phyloP scores from a whole-genome alignment of 495 filamentous ascomycete species.

The Amniculicola lignicola region DNA sequence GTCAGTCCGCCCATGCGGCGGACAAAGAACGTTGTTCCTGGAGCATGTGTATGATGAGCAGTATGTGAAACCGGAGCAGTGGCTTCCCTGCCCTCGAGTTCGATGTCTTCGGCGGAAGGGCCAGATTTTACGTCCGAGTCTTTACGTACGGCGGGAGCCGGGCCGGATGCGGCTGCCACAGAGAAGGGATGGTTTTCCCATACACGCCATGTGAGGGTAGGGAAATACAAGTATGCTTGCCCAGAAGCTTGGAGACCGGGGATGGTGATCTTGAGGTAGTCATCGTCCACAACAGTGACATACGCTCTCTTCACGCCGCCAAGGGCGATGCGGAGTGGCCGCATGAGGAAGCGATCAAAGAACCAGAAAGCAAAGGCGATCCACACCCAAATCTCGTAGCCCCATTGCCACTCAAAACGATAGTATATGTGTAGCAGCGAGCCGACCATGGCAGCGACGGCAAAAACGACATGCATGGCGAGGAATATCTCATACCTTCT shows the following conservation, averaged over 20 bases:
- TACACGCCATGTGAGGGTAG: conserved; percentile 39
- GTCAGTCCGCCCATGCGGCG: background rate
- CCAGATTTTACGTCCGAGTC: background rate
- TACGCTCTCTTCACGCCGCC: conserved; percentile 36
- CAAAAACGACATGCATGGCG: conserved; percentile 42
- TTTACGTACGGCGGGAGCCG: background rate
- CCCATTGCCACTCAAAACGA: conserved; percentile 33
- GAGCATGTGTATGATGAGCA: background rate
- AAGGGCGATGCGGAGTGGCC: conserved; percentile 27
- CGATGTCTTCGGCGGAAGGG: background rate
- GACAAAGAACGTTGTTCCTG: background rate
- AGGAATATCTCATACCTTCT: conserved; percentile 47
- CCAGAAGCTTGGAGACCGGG: conserved; percentile 30
- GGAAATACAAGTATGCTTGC: conserved; percentile 46
- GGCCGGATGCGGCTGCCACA: conserved; percentile 37
- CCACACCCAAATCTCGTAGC: conserved; percentile 50
- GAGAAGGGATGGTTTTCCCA: conserved; percentile 56
- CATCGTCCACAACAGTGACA: conserved; percentile 39
- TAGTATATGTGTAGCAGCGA: conserved; percentile 45
- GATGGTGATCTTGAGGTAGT: conserved; percentile 43
- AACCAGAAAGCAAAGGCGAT: conserved; percentile 10
- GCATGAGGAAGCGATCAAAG: conserved; percentile 1
- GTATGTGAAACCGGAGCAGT: background rate
- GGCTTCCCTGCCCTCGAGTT: background rate
- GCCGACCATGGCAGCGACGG: conserved; percentile 43